Base-by-base conservation (phyloP, 148 eudicot genomes). In the Tetragonia tetragonoides region DNA sequence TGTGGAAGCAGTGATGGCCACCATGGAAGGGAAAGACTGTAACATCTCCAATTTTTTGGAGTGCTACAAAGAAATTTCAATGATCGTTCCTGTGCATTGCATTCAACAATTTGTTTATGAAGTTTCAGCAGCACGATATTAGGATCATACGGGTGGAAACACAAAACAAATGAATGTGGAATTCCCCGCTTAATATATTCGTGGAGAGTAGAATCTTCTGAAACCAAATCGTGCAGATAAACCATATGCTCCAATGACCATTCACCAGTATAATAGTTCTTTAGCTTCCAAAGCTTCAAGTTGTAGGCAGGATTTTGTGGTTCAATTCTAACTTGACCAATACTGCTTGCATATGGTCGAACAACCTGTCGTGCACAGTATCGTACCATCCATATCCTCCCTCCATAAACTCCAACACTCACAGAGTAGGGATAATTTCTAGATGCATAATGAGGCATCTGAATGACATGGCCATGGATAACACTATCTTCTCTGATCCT, bases 201-300 rank as follows among this genome's bases (percentile, higher is more conserved):
- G 34, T 1, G 34, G 0, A 67, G 9, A 47, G 38, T 10, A 67
- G 11, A 40, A 14, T 40, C 7, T 18, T 18, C 71, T 16, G 15
- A 68, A 68, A 18, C 16, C 34, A 67, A 67, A 38, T 41, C 28
- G 20, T 41, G 49, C 70, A 67, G 47, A 67, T 17, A 40, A 67
- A 66, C 37, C 70, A 34, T 39, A 10, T 20, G 21, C 71, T 39
- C 40, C 49, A 67, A 11, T 4, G 70, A 67, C 47, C 47, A 40
- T 16, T 67, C 15, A 39, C 71, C 47, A 41, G 49, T 67, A 0
- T 41, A 21, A 41, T 67, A 67, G 38, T 67, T 67, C 21, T 67
- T 41, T 18, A 67, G 71, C 47, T 67, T 5, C 71, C 70, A 67
- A 67, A 67, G 21, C 70, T 41, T 18, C 21, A 68, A 14, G 28